phyloP scores from a whole-genome alignment of 148 eudicot species.

The Polygonum maritimum region DNA sequence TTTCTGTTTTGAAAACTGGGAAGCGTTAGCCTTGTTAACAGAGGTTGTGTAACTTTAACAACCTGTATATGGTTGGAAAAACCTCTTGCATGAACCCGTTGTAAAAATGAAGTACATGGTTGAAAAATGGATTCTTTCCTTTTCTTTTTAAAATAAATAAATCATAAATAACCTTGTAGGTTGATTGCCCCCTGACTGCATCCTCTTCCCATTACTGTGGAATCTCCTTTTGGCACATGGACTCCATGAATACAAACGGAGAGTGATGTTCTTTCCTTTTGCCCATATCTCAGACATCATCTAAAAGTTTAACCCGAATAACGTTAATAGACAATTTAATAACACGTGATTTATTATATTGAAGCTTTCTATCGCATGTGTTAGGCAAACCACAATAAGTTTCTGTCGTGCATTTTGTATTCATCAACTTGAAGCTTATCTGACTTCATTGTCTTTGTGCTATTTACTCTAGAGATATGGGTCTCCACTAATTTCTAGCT shows the following conservation, averaged over 20 bases:
- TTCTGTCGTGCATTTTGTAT: background rate
- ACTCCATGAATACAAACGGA: too few species aligned
- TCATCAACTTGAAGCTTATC: background rate
- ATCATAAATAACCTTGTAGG: too few species aligned
- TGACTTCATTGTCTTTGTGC: constrained; percentile 2
- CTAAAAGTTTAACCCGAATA: too few species aligned
- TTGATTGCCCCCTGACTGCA: too few species aligned
- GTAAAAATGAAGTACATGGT: background rate
- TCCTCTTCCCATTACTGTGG: too few species aligned
- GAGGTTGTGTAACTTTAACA: too few species aligned
- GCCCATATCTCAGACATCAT: too few species aligned
- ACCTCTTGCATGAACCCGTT: background rate
- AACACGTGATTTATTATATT: too few species aligned
- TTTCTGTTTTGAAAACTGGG: background rate
- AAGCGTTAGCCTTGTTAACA: background rate
- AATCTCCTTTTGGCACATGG: too few species aligned
- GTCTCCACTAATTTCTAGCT: background rate
- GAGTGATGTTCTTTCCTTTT: too few species aligned
- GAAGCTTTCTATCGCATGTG: background rate
- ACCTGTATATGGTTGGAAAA: background rate
- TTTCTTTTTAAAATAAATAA: too few species aligned
- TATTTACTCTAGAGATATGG: constrained; percentile 4
- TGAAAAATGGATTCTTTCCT: background rate
- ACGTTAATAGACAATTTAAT: too few species aligned
- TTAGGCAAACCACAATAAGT: background rate